Evolutionary conservation across 768 basidiomycete species (phyloP).

Genomic region (Xerocomellus chrysenteron): DNA sequence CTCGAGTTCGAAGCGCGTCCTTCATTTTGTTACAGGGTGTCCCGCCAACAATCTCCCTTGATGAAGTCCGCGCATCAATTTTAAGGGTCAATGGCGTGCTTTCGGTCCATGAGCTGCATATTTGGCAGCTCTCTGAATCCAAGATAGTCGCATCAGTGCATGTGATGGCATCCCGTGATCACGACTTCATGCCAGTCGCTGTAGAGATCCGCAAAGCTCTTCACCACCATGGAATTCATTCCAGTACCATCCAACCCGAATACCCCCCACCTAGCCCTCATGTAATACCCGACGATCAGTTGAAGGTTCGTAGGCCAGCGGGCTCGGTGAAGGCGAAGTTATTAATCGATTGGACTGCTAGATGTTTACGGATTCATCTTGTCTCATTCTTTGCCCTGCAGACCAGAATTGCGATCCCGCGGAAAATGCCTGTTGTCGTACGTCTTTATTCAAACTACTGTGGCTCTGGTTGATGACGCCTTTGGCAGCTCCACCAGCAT

Average conservation of each 20-base stretch:
- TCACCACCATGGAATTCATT: slow-evolving; percentile 92
- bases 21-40: slow-evolving; percentile 96
- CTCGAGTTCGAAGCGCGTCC: slow-evolving; percentile 78
- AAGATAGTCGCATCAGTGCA: slow-evolving; percentile 97
- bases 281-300: slow-evolving; percentile 42
- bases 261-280: slow-evolving; percentile 46
- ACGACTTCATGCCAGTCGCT: slow-evolving; percentile 91
- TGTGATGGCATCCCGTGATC: slow-evolving; percentile 75
- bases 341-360: slow-evolving; percentile 23
- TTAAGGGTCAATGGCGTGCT: slow-evolving; percentile 77
- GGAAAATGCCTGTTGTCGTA: slow-evolving; percentile 81
- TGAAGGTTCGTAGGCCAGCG: slow-evolving; percentile 42
- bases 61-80: slow-evolving; percentile 84
- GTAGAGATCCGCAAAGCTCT: slow-evolving; percentile 79
- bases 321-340: neutral
- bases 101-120: slow-evolving; percentile 89
- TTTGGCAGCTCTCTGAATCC: slow-evolving; percentile 96
- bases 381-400: slow-evolving; percentile 70
- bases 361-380: slow-evolving; percentile 55
- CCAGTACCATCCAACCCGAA: slow-evolving; percentile 92
- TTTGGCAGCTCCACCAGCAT: slow-evolving; percentile 44
- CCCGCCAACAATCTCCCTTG: slow-evolving; percentile 83
- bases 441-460: slow-evolving; percentile 32
- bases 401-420: slow-evolving; percentile 65
- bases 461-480: slow-evolving; percentile 1